These are phyloP conservation scores for Crucibulum laeve DNA, from an alignment of 768 basidiomycete species.

Conservation along the genomic window DNA sequence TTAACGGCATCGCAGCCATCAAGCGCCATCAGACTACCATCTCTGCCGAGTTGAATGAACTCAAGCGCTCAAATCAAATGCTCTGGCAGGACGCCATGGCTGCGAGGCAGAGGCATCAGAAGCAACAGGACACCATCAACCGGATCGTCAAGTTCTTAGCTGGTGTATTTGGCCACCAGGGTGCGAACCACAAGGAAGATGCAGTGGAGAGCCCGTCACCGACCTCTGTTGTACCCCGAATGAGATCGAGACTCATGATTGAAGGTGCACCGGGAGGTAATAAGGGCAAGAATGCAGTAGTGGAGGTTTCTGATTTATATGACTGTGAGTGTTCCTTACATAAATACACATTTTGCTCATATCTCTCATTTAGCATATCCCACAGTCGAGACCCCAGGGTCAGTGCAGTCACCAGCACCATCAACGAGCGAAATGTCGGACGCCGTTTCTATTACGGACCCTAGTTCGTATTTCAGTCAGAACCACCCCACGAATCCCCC, in stretches of 20 bases:
- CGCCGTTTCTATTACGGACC: slow-evolving; percentile 25
- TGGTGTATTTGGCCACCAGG: slow-evolving; percentile 73
- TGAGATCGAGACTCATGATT: slow-evolving; percentile 63
- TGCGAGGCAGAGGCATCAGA: slow-evolving; percentile 77
- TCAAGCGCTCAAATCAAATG: slow-evolving; percentile 82
- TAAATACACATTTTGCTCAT: slow-evolving; percentile 8
- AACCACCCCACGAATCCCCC: slow-evolving; percentile 8
- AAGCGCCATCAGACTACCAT: slow-evolving; percentile 93
- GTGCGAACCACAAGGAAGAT: slow-evolving; percentile 24
- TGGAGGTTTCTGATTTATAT: slow-evolving; percentile 15
- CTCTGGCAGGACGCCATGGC: slow-evolving; percentile 91
- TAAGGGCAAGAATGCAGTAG: slow-evolving; percentile 24
- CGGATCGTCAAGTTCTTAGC: slow-evolving; percentile 93
- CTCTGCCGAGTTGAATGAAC: slow-evolving; percentile 79
- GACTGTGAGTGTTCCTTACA: slow-evolving; percentile 8
- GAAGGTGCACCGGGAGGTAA: slow-evolving; percentile 44
- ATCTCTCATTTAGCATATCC: slow-evolving; percentile 32
- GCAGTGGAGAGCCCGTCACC: slow-evolving; percentile 20
- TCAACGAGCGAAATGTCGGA: too few species aligned
- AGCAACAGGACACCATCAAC: slow-evolving; percentile 95
- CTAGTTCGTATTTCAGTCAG: slow-evolving; percentile 13
- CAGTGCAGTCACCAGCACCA: slow-evolving; percentile 30
- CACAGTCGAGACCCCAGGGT: slow-evolving; percentile 41
- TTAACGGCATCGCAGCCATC: slow-evolving; percentile 80
- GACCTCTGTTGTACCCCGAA: slow-evolving; percentile 44